phyloP scores from a whole-genome alignment of 2,329 filamentous ascomycete genomes.

The Xylaria polymorpha region DNA sequence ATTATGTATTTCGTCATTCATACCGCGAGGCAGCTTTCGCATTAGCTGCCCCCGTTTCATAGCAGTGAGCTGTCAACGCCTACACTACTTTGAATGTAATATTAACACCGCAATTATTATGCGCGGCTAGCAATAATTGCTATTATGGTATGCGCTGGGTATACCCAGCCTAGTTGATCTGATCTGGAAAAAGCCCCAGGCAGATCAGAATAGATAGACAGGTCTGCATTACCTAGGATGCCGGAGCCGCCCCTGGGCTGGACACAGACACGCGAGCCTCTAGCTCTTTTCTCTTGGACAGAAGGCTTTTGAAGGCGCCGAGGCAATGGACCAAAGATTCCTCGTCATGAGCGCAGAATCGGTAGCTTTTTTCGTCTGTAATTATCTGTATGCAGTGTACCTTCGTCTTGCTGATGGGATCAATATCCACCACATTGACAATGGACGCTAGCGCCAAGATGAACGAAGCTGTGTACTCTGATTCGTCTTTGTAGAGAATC shows the following conservation, averaged over 20 bases:
- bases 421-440: slow-evolving; percentile 92
- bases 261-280: slow-evolving; percentile 61
- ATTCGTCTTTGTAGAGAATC: slow-evolving; percentile 91
- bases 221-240: slow-evolving; percentile 4
- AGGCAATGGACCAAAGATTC: slow-evolving; percentile 85
- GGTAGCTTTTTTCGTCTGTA: slow-evolving; percentile 86
- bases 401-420: slow-evolving; percentile 87
- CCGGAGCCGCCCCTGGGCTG: slow-evolving; percentile 34
- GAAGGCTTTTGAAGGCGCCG: slow-evolving; percentile 88
- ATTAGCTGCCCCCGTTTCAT: slow-evolving; percentile 34
- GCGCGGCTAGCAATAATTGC: slow-evolving; percentile 8
- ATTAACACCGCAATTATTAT: slow-evolving; percentile 18
- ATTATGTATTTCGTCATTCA: slow-evolving; percentile 44
- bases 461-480: slow-evolving; percentile 87
- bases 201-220: neutral
- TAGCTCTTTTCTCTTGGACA: slow-evolving; percentile 75
- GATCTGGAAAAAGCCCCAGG: slow-evolving; percentile 5
- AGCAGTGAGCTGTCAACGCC: slow-evolving; percentile 26
- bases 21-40: slow-evolving; percentile 39
- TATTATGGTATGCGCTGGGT: slow-evolving; percentile 1
- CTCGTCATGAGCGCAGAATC: slow-evolving; percentile 82
- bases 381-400: slow-evolving; percentile 91
- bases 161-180: slow-evolving; percentile 20
- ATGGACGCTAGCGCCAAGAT: slow-evolving; percentile 83
- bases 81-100: slow-evolving; percentile 23